Percentiles rank a stretch among this genome's conserved stretches.
These are phyloP conservation scores for Talaromyces sp. DNA, from an alignment of 2,329 filamentous ascomycete species.

Conservation along the genomic window DNA sequence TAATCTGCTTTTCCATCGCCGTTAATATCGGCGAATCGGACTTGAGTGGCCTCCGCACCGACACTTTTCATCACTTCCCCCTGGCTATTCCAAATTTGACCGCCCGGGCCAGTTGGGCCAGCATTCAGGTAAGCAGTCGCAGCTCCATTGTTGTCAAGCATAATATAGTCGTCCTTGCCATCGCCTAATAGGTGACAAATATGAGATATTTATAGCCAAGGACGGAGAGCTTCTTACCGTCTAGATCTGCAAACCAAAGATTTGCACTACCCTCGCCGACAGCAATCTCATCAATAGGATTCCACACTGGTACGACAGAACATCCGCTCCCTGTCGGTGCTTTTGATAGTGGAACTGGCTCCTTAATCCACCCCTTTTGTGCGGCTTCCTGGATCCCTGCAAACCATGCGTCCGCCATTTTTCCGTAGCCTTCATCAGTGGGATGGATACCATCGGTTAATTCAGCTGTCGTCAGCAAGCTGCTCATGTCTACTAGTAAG, in stretches of 20 bases:
- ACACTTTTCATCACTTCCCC: slow-evolving; percentile 6
- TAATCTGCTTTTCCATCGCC: slow-evolving; percentile 8
- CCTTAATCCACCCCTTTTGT: slow-evolving; percentile 12
- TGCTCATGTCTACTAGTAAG: slow-evolving; percentile 22
- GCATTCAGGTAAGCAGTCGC: slow-evolving; percentile 11
- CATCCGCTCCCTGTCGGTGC: background rate
- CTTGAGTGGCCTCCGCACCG: background rate
- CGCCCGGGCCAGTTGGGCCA: background rate
- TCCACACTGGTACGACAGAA: background rate
- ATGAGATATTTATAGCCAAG: slow-evolving; percentile 7
- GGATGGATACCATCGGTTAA: slow-evolving; percentile 26
- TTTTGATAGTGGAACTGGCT: slow-evolving; percentile 7
- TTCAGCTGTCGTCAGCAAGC: slow-evolving; percentile 13
- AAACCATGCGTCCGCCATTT: slow-evolving; percentile 27
- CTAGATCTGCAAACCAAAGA: background rate
- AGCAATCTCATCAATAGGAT: background rate
- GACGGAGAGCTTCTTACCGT: background rate
- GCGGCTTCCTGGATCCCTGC: slow-evolving; percentile 8
- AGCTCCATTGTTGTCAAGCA: slow-evolving; percentile 7
- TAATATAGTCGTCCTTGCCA: slow-evolving; percentile 13
- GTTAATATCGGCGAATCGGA: slow-evolving; percentile 10
- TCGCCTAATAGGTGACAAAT: background rate
- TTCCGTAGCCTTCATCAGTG: slow-evolving; percentile 22
- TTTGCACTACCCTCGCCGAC: background rate
- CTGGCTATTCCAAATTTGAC: background rate